Evolutionary conservation across 106 monocot genomes (phyloP).

Genomic region (Allium fistulosum): DNA sequence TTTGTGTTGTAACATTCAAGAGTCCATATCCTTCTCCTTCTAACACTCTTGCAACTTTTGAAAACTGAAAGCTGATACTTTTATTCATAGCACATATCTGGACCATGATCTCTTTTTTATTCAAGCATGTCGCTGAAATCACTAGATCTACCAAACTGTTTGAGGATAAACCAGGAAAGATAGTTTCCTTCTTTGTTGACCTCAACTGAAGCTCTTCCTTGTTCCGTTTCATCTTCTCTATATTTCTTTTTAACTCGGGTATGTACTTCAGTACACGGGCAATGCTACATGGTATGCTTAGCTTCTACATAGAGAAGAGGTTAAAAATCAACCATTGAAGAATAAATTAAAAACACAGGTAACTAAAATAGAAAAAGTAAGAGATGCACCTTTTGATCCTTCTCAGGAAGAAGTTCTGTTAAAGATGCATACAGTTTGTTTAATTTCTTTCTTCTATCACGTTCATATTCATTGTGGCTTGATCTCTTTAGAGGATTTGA

Average conservation of each 20-base stretch:
- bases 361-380: too few relatives aligned
- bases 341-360: too few relatives aligned
- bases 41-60: conserved; percentile 23
- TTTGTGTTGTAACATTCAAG: conserved; percentile 31
- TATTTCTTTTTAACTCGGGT: conserved; percentile 53
- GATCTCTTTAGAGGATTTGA: too few relatives aligned
- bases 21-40: conserved; percentile 34
- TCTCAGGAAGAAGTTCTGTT: too few relatives aligned
- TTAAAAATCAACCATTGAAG: too few relatives aligned
- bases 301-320: conserved; percentile 23
- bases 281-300: conserved; percentile 56
- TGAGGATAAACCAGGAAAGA: too few relatives aligned
- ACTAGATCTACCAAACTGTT: conserved; percentile 4
- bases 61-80: conserved; percentile 5
- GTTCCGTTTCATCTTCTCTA: conserved; percentile 20
- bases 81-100: conserved; percentile 30
- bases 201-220: conserved; percentile 40
- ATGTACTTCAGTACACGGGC: conserved; percentile 55
- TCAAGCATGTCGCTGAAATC: conserved; percentile 33
- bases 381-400: too few relatives aligned
- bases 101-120: conserved; percentile 35
- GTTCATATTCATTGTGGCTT: too few relatives aligned
- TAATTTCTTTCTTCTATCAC: too few relatives aligned
- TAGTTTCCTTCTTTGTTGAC: conserved; percentile 1
- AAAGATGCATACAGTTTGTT: too few relatives aligned